Percentiles rank a stretch among this genome's conserved stretches.
Evolutionary conservation across 129 eudicot species (phyloP).

Genomic region (Scalesia atractyloides): DNA sequence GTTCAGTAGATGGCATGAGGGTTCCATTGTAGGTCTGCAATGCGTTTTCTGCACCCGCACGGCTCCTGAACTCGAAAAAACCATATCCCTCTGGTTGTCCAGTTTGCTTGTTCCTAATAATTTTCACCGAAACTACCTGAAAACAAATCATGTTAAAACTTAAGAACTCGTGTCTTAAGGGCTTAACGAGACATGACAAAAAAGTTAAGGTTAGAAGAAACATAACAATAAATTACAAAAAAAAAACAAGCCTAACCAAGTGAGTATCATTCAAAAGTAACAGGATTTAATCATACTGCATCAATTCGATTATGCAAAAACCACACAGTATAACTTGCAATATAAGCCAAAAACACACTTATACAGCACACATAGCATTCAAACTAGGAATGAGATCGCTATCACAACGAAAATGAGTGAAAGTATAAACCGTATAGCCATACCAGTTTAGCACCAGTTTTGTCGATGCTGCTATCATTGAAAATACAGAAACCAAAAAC

Average conservation of each 20-base stretch:
- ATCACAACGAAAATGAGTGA: too few species aligned
- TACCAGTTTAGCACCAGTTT: too few species aligned
- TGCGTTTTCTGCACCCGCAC: constrained; percentile 78
- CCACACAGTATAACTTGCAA: background rate
- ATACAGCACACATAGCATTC: too few species aligned
- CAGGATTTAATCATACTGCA: background rate
- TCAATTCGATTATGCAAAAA: background rate
- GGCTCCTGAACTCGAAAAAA: constrained; percentile 76
- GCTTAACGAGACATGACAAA: background rate
- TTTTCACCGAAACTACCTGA: constrained; percentile 73
- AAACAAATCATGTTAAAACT: background rate
- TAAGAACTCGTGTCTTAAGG: background rate
- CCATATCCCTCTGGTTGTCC: constrained; percentile 95
- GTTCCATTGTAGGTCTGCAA: constrained; percentile 74
- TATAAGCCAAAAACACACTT: background rate
- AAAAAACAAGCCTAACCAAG: background rate
- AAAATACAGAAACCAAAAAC: too few species aligned
- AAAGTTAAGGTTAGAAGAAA: background rate
- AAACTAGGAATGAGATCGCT: too few species aligned
- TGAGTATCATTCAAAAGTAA: background rate
- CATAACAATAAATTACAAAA: background rate
- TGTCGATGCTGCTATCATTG: too few species aligned
- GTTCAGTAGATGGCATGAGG: constrained; percentile 77
- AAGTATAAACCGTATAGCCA: too few species aligned
- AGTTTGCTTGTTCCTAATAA: constrained; percentile 79